Evolutionary conservation across 106 monocot genomes (phyloP).

Genomic region (Dioscorea zingiberensis): DNA sequence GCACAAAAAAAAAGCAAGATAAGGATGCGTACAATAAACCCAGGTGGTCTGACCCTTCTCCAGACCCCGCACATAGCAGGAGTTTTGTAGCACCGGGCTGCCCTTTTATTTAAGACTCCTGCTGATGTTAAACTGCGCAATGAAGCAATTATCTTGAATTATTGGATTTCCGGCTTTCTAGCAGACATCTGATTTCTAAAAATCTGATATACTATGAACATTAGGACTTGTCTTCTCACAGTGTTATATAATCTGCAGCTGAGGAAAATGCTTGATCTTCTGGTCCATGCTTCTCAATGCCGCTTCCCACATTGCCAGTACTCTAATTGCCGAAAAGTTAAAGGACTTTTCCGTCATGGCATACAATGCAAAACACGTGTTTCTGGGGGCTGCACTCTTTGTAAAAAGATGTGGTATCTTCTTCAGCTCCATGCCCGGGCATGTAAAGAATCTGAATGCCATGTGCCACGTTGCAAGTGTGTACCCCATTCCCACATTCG

Average conservation of each 20-base stretch:
- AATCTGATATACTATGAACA: no score
- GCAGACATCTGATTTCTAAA: no score
- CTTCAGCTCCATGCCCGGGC: slow-evolving; percentile 88
- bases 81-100: no score
- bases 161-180: no score
- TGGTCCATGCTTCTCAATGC: slow-evolving; percentile 90
- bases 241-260: slow-evolving; percentile 39
- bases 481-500: neutral
- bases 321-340: slow-evolving; percentile 85
- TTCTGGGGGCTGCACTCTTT: slow-evolving; percentile 69
- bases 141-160: no score
- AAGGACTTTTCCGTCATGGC: slow-evolving; percentile 90
- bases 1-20: no score
- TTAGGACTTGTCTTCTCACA: no score
- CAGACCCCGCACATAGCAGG: no score
- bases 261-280: slow-evolving; percentile 85
- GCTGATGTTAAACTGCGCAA: no score
- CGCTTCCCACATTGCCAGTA: slow-evolving; percentile 65
- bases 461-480: slow-evolving; percentile 86
- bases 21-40: no score
- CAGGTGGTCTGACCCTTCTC: no score
- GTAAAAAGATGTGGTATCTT: slow-evolving; percentile 98
- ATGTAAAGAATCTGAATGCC: slow-evolving; percentile 76
- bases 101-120: no score
- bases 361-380: slow-evolving; percentile 58